Evolutionary conservation across 1,284 basidiomycete species (phyloP).

Genomic region (Heterobasidion annosum): DNA sequence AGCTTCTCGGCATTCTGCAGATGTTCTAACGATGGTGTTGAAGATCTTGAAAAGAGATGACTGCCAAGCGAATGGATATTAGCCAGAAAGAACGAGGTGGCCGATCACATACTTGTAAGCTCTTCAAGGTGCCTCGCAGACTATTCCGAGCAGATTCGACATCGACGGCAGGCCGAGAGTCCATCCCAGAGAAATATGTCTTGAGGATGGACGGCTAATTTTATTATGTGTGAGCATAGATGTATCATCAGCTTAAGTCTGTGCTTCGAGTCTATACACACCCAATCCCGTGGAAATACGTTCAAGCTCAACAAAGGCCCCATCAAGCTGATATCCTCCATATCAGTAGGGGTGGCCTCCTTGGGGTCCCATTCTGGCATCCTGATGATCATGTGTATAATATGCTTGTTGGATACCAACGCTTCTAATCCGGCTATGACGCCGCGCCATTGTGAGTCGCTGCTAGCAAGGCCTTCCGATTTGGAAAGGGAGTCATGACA

Average conservation of each 20-base stretch:
- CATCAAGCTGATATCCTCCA: conserved; percentile 62
- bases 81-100: conserved; percentile 2
- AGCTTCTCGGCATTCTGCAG: conserved; percentile 71
- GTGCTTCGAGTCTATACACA: conserved; percentile 27
- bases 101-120: conserved; percentile 49
- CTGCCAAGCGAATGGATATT: conserved; percentile 23
- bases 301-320: conserved; percentile 79
- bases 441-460: conserved; percentile 77
- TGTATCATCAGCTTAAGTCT: not conserved
- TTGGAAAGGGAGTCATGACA: conserved; percentile 54
- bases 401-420: conserved; percentile 74
- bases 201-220: conserved; percentile 69
- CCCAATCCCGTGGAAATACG: conserved; percentile 84
- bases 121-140: conserved; percentile 73
- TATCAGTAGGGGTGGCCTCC: conserved; percentile 44
- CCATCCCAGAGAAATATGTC: conserved; percentile 79
- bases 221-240: not conserved
- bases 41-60: conserved; percentile 83
- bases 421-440: conserved; percentile 78
- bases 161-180: conserved; percentile 65
- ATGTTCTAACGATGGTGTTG: conserved; percentile 81
- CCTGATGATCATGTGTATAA: conserved; percentile 73
- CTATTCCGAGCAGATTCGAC: conserved; percentile 81
- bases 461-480: conserved; percentile 58
- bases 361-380: conserved; percentile 67